Conservation (phyloP, 345 rosid species). For the Eucalyptus polybractea region DNA sequence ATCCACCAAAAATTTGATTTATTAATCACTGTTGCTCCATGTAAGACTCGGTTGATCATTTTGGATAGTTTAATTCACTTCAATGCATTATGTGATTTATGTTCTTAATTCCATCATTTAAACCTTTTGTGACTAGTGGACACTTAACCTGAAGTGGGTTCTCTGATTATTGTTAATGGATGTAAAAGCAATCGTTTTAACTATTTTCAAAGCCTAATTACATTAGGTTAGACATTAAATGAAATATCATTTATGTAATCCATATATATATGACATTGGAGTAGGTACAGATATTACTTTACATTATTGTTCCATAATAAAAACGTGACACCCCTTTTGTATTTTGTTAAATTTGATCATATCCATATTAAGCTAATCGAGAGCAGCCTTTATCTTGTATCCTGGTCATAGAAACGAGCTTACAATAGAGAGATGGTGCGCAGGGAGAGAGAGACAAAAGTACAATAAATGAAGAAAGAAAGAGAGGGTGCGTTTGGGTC, state of each 20-base stretch:
- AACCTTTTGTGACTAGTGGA: not conserved
- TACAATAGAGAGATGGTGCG: not conserved
- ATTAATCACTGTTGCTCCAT: not conserved
- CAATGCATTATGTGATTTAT: not conserved
- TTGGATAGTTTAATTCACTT: not conserved
- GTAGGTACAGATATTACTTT: not conserved
- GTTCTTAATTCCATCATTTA: not conserved
- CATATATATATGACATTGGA: not conserved
- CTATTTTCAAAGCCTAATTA: not conserved
- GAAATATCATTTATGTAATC: not conserved
- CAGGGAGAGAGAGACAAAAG: not conserved
- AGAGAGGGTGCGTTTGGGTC: not conserved
- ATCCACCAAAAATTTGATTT: not conserved
- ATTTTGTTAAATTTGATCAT: not conserved
- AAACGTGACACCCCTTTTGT: not conserved
- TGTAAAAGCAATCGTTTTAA: not conserved
- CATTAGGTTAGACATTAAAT: not conserved
- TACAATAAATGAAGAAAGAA: not conserved
- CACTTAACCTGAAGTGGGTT: not conserved
- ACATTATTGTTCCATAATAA: not conserved
- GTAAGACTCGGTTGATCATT: not conserved
- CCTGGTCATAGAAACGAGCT: not conserved
- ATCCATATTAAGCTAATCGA: not conserved
- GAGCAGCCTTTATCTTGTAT: not conserved
- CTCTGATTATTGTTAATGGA: not conserved